Conservation (phyloP, 2,329 filamentous ascomycete species). For the Graphilbum fragrans region DNA sequence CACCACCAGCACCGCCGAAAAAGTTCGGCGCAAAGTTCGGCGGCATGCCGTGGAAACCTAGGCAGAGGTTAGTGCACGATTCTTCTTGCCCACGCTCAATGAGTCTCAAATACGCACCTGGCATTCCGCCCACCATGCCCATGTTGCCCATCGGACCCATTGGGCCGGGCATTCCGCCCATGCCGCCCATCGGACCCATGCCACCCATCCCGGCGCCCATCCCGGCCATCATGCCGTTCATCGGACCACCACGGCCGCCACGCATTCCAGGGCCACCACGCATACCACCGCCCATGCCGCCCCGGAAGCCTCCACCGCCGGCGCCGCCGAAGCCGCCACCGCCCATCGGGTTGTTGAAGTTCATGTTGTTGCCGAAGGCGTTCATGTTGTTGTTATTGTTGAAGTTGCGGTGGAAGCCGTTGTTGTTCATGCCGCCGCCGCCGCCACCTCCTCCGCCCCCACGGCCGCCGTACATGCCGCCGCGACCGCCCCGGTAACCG, state of each 20-base stretch:
- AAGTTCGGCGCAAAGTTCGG: conserved; percentile 63
- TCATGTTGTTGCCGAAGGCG: conserved; percentile 15
- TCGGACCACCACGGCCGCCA: conserved; percentile 15
- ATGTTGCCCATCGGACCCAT: conserved; percentile 32
- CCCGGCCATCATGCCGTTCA: conserved; percentile 21
- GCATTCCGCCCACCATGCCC: conserved; percentile 37
- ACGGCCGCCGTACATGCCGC: conserved; percentile 19
- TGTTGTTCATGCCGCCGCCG: conserved; percentile 21
- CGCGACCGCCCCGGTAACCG: conserved; percentile 9
- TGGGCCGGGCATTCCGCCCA: conserved; percentile 27
- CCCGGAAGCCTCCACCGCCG: conserved; percentile 37
- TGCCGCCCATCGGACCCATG: conserved; percentile 24
- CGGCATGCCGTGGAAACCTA: conserved; percentile 57
- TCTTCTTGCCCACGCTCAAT: not conserved
- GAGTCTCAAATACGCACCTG: conserved; percentile 30
- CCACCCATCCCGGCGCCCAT: conserved; percentile 44
- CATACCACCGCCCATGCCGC: conserved; percentile 17
- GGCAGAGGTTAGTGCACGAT: not conserved
- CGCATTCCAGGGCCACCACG: conserved; percentile 21
- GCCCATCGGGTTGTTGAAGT: conserved; percentile 31
- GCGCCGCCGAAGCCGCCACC: conserved; percentile 32
- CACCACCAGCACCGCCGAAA: conserved; percentile 42
- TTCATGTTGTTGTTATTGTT: conserved; percentile 30
- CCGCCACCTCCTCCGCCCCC: conserved; percentile 13
- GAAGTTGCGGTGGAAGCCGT: conserved; percentile 26